Base-by-base conservation (phyloP, 2,329 filamentous ascomycete genomes). In the Pestalotiopsis fici region DNA sequence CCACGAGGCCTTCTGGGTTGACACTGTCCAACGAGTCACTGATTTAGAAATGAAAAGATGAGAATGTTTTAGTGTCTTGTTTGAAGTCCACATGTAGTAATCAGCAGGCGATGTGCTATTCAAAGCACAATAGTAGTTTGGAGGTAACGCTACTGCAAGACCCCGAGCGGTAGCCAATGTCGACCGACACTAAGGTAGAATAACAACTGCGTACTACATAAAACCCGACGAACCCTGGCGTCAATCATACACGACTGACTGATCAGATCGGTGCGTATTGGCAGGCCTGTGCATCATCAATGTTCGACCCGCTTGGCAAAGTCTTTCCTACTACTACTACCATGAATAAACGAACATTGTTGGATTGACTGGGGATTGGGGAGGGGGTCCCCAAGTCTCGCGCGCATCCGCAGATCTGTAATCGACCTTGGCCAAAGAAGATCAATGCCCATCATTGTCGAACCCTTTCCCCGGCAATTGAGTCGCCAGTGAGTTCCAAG, bases 11-110 rank as follows among this genome's bases (percentile, higher is more conserved):
- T 21, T 50, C 43, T 50, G 43, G n/a, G 27, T 57, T 15, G 55
- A 27, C 27, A 57, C 27, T 31, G 23, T 57, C 55, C 23, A 57
- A 27, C 55, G 4, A 57, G 6, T 35, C 23, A 15, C 23, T 23
- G 55, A 27, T 23, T 25, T 35, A 35, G 31, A 31, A 25, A 18
- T 21, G 50, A 21, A 15, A 56, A 56, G n/a, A 27, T 18, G 23
- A 11, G 55, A 9, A 60, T 62, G 59, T 62, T 62, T 62, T 62
- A 62, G 59, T 50, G 35, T 43, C 25, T 62, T 62, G 59, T 62
- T 62, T 62, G 37, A 25, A 15, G 59, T 50, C 59, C 37, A 50
- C 15, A 62, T 23, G 13, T 25, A 27, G 62, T 13, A 21, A 50
- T 47, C n/a, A 64, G 25, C 60, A 25, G 27, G 31, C 31, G 31